Conservation (phyloP, 2,329 filamentous ascomycete genomes). For the Penicillium sp. region DNA sequence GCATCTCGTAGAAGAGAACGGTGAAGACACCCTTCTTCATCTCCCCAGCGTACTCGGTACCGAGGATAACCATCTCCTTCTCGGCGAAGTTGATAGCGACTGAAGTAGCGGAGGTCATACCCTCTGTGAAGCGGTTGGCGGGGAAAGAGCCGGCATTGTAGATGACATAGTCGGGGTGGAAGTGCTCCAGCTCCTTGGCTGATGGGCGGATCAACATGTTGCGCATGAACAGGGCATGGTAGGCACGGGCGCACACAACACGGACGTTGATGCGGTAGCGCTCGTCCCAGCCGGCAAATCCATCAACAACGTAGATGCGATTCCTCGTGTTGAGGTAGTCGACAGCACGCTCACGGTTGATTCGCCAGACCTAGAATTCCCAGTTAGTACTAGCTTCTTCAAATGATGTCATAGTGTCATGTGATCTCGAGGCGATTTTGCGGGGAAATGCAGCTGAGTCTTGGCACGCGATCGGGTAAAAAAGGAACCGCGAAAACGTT, state of each 20-base stretch:
- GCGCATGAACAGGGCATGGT: conserved; percentile 99
- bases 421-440: conserved; percentile 7
- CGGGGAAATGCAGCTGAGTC: conserved; percentile 15
- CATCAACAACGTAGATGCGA: conserved; percentile 97
- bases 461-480: not conserved
- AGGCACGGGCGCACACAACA: conserved; percentile 96
- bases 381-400: conserved; percentile 12
- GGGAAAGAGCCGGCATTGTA: conserved; percentile 99
- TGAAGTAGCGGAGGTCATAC: conserved; percentile 97
- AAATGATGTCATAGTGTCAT: conserved; percentile 31
- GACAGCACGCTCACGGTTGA: conserved; percentile 97
- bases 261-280: conserved; percentile 97
- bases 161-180: conserved; percentile 99
- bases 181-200: conserved; percentile 87
- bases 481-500: not conserved
- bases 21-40: conserved; percentile 99
- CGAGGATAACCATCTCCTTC: conserved; percentile 99
- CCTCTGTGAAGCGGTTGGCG: conserved; percentile 94
- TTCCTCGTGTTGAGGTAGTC: conserved; percentile 99
- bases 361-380: conserved; percentile 81
- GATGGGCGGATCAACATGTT: conserved; percentile 99
- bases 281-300: conserved; percentile 96
- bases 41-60: conserved; percentile 96
- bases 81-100: conserved; percentile 98
- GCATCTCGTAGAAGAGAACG: conserved; percentile 99